Base-by-base conservation (phyloP, 371 early-diverging fungal species). In the Lichtheimia ramosa region DNA sequence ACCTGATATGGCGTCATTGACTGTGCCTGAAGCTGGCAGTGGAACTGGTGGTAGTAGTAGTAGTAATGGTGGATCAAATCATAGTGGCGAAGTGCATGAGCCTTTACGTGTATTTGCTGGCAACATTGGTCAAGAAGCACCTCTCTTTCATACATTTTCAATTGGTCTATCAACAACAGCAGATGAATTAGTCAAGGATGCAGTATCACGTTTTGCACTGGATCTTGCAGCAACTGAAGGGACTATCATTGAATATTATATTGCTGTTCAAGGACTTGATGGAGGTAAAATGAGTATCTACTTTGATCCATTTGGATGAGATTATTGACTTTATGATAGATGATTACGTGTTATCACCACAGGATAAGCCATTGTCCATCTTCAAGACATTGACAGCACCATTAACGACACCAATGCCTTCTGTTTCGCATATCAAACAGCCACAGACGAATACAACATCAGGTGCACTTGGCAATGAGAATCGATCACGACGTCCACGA, bases 351-450 rank as follows among this genome's bases (percentile, higher is more conserved):
- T 58, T 85, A 21, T 73, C 76, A 13, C 66, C 77, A 4, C 79
- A 82, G 48, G 86, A 85, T 57, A 83, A 85, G 52, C 86, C 84
- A 0, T 71, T 80, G 27, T 73, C 83, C 0, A 85, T 85, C 10
- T 83, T 83, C 58, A 80, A 76, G 42, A 83, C 85, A 4, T 64
- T 85, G 20, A 85, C 85, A 3, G 81, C 78, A 15, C 79, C 82
- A 16, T 59, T 85, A n/a, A 85, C 83, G 0, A 85, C 85, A 18
- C 85, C 85, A 1, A 69, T 85, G 74, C 85, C 85, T 4, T 74
- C 75, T 0, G 57, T 70, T 2, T 54, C 70, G 5, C 71, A 73
- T 25, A 71, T 73, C 4, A 57, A 52, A 12, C 73, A 68, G 7
- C 62, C 68, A 12, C 67, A 73, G 0, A 67, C 70, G 2, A 25